Evolutionary conservation across 495 filamentous ascomycete species (phyloP).

Genomic region (Penicillium daleae): DNA sequence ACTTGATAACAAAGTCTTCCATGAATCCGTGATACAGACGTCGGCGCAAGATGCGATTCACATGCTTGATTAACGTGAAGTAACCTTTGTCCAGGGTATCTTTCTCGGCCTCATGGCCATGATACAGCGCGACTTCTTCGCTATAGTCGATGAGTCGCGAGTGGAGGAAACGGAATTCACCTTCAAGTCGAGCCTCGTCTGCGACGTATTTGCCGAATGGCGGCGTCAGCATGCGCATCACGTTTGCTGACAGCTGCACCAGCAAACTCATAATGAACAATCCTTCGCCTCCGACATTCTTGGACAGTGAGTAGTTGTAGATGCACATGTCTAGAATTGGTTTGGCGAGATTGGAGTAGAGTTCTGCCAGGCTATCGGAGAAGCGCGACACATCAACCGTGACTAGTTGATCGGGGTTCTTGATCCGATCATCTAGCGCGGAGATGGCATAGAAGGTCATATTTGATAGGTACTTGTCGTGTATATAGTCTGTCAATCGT

Average conservation of each 20-base stretch:
- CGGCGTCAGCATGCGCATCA: slow-evolving; percentile 95
- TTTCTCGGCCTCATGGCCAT: slow-evolving; percentile 94
- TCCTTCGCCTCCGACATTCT: slow-evolving; percentile 92
- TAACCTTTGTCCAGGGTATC: slow-evolving; percentile 97
- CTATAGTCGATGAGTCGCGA: slow-evolving; percentile 91
- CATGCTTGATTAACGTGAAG: slow-evolving; percentile 98
- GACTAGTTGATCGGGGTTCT: slow-evolving; percentile 97
- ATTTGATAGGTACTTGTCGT: slow-evolving; percentile 88
- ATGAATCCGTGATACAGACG: slow-evolving; percentile 95
- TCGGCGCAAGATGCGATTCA: slow-evolving; percentile 89
- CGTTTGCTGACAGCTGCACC: slow-evolving; percentile 87
- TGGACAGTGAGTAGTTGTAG: slow-evolving; percentile 90
- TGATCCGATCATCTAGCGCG: slow-evolving; percentile 94
- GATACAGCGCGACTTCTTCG: slow-evolving; percentile 92
- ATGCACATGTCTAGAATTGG: slow-evolving; percentile 93
- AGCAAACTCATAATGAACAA: slow-evolving; percentile 91
- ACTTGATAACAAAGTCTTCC: slow-evolving; percentile 99
- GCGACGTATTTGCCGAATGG: slow-evolving; percentile 98
- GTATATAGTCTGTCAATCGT: slow-evolving; percentile 87
- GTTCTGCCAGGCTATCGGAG: slow-evolving; percentile 89
- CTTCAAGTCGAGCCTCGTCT: slow-evolving; percentile 91
- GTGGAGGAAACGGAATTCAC: slow-evolving; percentile 95
- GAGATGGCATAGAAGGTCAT: slow-evolving; percentile 98
- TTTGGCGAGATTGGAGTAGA: slow-evolving; percentile 98
- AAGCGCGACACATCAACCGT: slow-evolving; percentile 95